Evolutionary conservation across 352 stramenopile genomes (phyloP).

Genomic region (Phytopythium cucurbitacearum): DNA sequence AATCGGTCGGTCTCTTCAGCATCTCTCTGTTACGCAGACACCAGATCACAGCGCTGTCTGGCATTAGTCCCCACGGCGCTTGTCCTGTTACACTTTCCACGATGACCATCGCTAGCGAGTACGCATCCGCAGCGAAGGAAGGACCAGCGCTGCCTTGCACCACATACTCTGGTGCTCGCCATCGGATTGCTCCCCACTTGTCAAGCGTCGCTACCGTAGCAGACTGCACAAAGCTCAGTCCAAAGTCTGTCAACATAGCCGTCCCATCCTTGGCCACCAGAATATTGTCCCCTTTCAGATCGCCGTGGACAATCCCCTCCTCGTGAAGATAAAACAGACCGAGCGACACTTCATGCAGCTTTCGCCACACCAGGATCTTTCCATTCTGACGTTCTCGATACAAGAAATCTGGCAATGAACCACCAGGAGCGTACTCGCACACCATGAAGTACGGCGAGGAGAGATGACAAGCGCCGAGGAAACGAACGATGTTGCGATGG

Average conservation of each 20-base stretch:
- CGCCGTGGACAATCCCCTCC: not conserved
- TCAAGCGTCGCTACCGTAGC: not conserved
- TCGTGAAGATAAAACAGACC: not conserved
- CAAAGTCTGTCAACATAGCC: not conserved
- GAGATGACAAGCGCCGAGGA: conserved; percentile 16
- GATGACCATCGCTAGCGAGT: not conserved
- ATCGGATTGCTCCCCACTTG: not conserved
- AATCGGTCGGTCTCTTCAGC: too few species aligned
- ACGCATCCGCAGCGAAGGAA: not conserved
- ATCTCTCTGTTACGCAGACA: too few species aligned
- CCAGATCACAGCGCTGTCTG: too few species aligned
- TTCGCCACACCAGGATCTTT: not conserved
- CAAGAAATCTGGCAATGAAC: too few species aligned
- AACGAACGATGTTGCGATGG: conserved; percentile 13
- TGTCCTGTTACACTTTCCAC: not conserved
- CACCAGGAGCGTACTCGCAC: conserved; percentile 13
- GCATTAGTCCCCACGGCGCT: not conserved
- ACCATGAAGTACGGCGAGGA: conserved; percentile 11
- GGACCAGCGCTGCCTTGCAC: not conserved
- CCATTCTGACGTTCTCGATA: too few species aligned
- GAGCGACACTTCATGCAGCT: not conserved
- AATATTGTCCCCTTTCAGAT: conserved; percentile 1
- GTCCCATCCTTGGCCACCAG: not conserved
- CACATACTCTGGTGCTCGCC: not conserved
- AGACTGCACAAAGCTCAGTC: not conserved